Evolutionary conservation across 2,329 filamentous ascomycete species (phyloP).

Genomic region (Microsporum canis): DNA sequence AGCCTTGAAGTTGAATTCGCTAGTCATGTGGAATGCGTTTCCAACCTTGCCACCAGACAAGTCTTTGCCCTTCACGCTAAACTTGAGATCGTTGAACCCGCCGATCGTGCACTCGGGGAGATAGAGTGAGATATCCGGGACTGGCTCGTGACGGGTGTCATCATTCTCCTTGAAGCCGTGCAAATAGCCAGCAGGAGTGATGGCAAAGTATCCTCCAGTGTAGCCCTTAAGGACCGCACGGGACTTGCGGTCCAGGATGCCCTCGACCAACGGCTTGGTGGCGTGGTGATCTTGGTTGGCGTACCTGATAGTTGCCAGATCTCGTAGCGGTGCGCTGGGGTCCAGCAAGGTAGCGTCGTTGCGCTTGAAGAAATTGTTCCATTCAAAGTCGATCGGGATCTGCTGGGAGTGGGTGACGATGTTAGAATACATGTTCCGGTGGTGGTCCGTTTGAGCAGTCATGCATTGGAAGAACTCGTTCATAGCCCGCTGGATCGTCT

Average conservation of each 20-base stretch:
- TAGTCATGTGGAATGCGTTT: conserved; percentile 65
- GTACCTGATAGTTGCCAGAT: conserved; percentile 64
- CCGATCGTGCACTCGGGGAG: conserved; percentile 82
- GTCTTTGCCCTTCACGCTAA: conserved; percentile 93
- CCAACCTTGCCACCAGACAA: conserved; percentile 63
- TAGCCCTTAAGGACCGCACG: conserved; percentile 73
- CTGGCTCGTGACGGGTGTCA: conserved; percentile 43
- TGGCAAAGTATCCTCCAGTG: conserved; percentile 74
- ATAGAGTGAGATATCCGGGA: conserved; percentile 79
- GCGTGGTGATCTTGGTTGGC: conserved; percentile 76
- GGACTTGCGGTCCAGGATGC: conserved; percentile 79
- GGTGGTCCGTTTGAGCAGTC: conserved; percentile 69
- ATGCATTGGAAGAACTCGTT: conserved; percentile 73
- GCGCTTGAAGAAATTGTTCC: conserved; percentile 69
- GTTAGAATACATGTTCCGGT: conserved; percentile 68
- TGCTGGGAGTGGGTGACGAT: conserved; percentile 66
- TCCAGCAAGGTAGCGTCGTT: conserved; percentile 64
- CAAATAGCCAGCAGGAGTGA: conserved; percentile 76
- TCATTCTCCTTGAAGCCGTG: conserved; percentile 97
- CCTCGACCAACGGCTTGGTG: conserved; percentile 75
- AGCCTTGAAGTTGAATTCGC: conserved; percentile 80
- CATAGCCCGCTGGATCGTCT: conserved; percentile 71
- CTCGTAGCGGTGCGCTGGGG: conserved; percentile 60
- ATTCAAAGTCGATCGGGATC: conserved; percentile 79
- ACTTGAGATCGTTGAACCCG: conserved; percentile 62